These are phyloP conservation scores for Rosa rugosa DNA, from an alignment of 306 rosid genomes.

Conservation along the genomic window DNA sequence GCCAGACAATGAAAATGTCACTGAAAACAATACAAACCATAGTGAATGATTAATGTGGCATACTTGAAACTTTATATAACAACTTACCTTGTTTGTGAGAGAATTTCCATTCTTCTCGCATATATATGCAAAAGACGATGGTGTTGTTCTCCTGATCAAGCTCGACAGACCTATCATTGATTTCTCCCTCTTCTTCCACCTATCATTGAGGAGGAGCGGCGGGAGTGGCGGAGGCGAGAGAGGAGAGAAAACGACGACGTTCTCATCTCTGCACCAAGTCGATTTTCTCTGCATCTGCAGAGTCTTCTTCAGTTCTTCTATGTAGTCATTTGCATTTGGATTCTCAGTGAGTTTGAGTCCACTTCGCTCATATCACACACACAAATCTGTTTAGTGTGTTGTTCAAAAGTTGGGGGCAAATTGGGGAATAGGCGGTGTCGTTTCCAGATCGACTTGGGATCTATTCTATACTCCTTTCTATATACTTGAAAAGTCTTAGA, in stretches of 20 bases:
- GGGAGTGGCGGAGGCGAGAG: constrained; percentile 36
- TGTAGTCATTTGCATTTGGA: neutral
- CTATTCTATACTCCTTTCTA: no score
- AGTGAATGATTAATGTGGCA: constrained; percentile 17
- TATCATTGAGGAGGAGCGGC: constrained; percentile 22
- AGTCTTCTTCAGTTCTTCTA: neutral
- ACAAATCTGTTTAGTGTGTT: no score
- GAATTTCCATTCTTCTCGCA: constrained; percentile 93
- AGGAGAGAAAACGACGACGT: constrained; percentile 22
- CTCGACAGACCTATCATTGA: constrained; percentile 84
- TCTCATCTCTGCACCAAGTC: constrained; percentile 14
- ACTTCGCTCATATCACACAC: neutral
- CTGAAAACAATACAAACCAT: constrained; percentile 12
- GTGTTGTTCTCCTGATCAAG: constrained; percentile 77
- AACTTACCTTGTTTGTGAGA: constrained; percentile 71
- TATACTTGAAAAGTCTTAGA: no score
- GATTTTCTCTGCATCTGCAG: constrained; percentile 22
- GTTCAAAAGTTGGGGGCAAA: no score
- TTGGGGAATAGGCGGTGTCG: neutral
- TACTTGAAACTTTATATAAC: constrained; percentile 10
- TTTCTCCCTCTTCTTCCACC: no score
- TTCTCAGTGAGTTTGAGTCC: neutral
- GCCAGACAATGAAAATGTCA: constrained; percentile 33
- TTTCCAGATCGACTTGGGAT: no score
- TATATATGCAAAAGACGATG: constrained; percentile 88